Conservation (phyloP, 2,329 filamentous ascomycete genomes). For the Penicillium occitanis region DNA sequence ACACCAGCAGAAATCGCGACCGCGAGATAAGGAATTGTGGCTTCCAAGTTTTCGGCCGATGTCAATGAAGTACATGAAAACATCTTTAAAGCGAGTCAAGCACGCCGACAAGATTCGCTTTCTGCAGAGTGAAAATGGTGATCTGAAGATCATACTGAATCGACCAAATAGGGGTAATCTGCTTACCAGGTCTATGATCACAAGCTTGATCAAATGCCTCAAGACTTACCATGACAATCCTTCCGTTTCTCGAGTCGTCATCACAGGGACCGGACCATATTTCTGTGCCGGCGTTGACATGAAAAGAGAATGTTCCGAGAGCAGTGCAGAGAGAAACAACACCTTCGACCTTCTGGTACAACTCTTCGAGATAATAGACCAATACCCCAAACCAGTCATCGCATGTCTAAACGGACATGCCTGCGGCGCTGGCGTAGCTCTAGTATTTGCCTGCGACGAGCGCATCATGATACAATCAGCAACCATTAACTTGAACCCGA, state of each 20-base stretch:
- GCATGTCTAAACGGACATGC: constrained; percentile 45
- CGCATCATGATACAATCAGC: constrained; percentile 27
- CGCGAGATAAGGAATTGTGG: neutral
- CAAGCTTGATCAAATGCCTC: constrained; percentile 33
- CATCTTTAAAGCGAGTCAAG: constrained; percentile 4
- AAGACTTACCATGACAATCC: constrained; percentile 26
- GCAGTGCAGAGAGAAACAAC: constrained; percentile 19
- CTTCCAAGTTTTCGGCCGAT: constrained; percentile 8
- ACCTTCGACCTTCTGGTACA: constrained; percentile 26
- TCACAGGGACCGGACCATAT: constrained; percentile 39
- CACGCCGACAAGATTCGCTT: constrained; percentile 29
- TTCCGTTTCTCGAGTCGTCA: constrained; percentile 37
- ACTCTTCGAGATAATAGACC: constrained; percentile 43
- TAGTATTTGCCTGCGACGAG: constrained; percentile 47
- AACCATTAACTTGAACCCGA: constrained; percentile 40
- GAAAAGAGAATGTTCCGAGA: constrained; percentile 17
- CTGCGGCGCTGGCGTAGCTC: constrained; percentile 47
- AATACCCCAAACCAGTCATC: constrained; percentile 44
- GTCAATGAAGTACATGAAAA: constrained; percentile 4
- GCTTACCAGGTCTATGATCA: constrained; percentile 40
- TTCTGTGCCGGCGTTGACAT: constrained; percentile 47
- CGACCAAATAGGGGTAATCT: constrained; percentile 43
- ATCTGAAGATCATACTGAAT: constrained; percentile 35
- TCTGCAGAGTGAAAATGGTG: constrained; percentile 31
- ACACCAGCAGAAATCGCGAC: neutral